phyloP scores from a whole-genome alignment of 441 rosid genomes.

The Syzygium malaccense region DNA sequence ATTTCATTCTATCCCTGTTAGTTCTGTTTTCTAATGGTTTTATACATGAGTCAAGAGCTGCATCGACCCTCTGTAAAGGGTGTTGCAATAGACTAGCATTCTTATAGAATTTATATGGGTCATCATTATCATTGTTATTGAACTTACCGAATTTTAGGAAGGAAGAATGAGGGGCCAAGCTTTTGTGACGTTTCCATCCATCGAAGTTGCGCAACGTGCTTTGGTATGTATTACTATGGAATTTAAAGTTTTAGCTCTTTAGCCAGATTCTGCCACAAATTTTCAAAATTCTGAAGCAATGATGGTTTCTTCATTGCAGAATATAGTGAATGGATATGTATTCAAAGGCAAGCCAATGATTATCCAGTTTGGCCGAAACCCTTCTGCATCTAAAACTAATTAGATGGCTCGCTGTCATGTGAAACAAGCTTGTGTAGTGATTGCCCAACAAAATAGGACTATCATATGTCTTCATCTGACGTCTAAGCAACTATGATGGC shows the following conservation, averaged over 20 bases:
- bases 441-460: neutral
- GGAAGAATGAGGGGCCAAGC: conserved; percentile 99
- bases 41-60: neutral
- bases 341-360: conserved; percentile 91
- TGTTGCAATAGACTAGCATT: neutral
- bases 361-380: conserved; percentile 86
- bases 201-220: conserved; percentile 80
- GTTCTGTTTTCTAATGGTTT: neutral
- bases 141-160: conserved; percentile 42
- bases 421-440: neutral
- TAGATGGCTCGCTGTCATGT: neutral
- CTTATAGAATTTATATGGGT: neutral
- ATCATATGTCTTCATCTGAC: neutral
- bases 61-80: neutral
- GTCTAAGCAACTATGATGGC: neutral
- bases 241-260: neutral
- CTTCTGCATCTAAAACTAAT: conserved; percentile 43
- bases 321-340: conserved; percentile 73
- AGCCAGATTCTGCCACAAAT: neutral
- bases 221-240: conserved; percentile 44
- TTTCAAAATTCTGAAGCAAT: neutral
- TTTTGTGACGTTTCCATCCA: conserved; percentile 85
- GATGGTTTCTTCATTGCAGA: conserved; percentile 38
- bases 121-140: neutral
- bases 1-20: neutral